Base-by-base conservation (phyloP, 805 yeast genomes). In the Candida suzukii region DNA sequence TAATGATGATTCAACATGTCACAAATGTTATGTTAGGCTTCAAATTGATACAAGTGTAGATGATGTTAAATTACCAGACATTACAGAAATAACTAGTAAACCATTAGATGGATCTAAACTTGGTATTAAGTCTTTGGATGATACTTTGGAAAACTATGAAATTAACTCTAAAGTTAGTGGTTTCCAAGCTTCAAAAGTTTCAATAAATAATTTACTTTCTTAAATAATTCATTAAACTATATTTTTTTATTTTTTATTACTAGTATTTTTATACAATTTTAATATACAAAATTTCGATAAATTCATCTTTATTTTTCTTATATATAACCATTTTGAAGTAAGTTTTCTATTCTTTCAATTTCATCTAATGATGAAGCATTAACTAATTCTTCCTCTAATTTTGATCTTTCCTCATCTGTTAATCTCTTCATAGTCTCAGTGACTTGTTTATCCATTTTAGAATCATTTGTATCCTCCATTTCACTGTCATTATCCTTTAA, bases 321-420 rank as follows among this genome's bases (percentile, higher is more conserved):
- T 19, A 26, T 16, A 21, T 12, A 32, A 26, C 19, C 78, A 27
- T 56, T 62, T 41, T 61, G 60, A 35, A 83, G 61, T 18, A 75
- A 66, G 22, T 61, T 64, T 56, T 87, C 95, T 20, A 88, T 73
- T 39, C 76, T 64, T 43, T 80, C 84, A 7, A 88, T 84, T 47
- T 90, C 96, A 6, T 74, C 84, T 43, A 90, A 56, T 39, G 80
- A 77, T 4, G 78, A 70, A 1, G 96, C 95, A 26, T 62, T 65
- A 40, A 70, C 68, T 42, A 90, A 64, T 46, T 76, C 71, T 33
- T 66, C 54, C 46, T 79, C 68, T 38, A 90, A 60, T 36, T 63
- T 60, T 13, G 60, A 58, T 42, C 68, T 72, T 30, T 81, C 88
- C 28, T 71, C 76, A 0, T 67, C 73, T 2, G 80, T 66, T 50